Conservation (phyloP, 2,329 filamentous ascomycete genomes). For the Alternaria incomplexa region DNA sequence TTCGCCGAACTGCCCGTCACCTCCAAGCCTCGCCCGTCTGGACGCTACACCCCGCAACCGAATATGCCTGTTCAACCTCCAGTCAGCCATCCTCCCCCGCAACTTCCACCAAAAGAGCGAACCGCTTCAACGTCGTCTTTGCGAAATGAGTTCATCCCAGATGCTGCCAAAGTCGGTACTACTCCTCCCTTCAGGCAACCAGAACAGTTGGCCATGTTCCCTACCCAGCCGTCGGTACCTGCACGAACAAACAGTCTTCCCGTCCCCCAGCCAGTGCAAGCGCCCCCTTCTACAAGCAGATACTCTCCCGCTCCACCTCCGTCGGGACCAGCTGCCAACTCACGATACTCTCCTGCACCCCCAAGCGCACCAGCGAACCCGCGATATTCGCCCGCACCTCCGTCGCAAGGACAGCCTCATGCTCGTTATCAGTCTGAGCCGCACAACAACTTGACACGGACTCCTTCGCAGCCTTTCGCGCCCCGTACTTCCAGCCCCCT, state of each 20-base stretch:
- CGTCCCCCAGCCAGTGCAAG: slow-evolving; percentile 37
- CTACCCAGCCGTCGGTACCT: slow-evolving; percentile 40
- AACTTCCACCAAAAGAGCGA: slow-evolving; percentile 41
- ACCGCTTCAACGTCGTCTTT: slow-evolving; percentile 45
- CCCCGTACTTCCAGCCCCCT: slow-evolving; percentile 70
- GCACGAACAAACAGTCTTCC: slow-evolving; percentile 40
- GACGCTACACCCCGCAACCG: slow-evolving; percentile 49
- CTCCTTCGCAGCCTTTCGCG: slow-evolving; percentile 61
- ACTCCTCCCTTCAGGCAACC: slow-evolving; percentile 49
- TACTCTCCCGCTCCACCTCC: slow-evolving; percentile 44
- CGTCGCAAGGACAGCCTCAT: slow-evolving; percentile 42
- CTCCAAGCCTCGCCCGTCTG: slow-evolving; percentile 49
- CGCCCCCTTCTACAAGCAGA: slow-evolving; percentile 25
- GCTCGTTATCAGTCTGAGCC: slow-evolving; percentile 49
- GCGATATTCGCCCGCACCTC: slow-evolving; percentile 52
- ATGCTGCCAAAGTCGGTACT: slow-evolving; percentile 25
- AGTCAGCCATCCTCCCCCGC: slow-evolving; percentile 26
- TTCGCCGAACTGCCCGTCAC: slow-evolving; percentile 57
- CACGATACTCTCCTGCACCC: slow-evolving; percentile 48
- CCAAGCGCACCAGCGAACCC: slow-evolving; percentile 37
- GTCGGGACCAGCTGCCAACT: slow-evolving; percentile 34
- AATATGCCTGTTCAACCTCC: slow-evolving; percentile 32
- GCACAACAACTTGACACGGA: slow-evolving; percentile 34
- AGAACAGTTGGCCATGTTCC: slow-evolving; percentile 49
- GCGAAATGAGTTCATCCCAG: slow-evolving; percentile 43